phyloP scores from a whole-genome alignment of 441 rosid genomes.

The Pelargonium myrrhifolium region DNA sequence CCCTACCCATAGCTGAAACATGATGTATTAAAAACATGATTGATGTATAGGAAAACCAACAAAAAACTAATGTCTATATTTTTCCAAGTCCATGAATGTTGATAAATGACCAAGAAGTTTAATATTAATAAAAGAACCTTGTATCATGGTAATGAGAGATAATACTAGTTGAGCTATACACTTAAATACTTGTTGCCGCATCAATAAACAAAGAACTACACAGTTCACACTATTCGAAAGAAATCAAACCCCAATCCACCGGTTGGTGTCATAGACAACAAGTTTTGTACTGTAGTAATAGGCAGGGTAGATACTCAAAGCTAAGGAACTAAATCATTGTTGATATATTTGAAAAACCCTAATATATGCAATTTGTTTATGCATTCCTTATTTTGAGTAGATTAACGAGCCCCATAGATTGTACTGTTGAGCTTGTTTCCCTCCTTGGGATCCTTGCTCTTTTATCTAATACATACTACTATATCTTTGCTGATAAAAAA shows the following conservation, averaged over 20 bases:
- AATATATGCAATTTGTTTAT: too few relatives aligned
- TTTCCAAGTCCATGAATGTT: background rate
- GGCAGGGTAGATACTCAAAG: too few relatives aligned
- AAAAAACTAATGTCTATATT: background rate
- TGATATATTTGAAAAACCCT: too few relatives aligned
- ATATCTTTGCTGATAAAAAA: too few relatives aligned
- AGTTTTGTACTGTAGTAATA: background rate
- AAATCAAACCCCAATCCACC: background rate
- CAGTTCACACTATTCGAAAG: background rate
- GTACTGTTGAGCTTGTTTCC: too few relatives aligned
- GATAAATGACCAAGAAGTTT: background rate
- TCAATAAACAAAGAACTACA: background rate
- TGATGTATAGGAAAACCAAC: background rate
- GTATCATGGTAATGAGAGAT: background rate
- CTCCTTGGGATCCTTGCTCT: too few relatives aligned
- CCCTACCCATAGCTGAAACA: conserved; percentile 94
- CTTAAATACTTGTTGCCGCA: background rate
- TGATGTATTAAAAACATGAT: conserved; percentile 12
- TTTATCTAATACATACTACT: too few relatives aligned
- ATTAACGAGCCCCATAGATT: too few relatives aligned
- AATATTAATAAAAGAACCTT: background rate
- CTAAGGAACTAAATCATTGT: too few relatives aligned
- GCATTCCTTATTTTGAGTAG: too few relatives aligned
- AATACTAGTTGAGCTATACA: background rate
- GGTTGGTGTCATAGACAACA: background rate